Evolutionary conservation across 2,329 filamentous ascomycete species (phyloP).

Genomic region (Xylariaceae sp.): DNA sequence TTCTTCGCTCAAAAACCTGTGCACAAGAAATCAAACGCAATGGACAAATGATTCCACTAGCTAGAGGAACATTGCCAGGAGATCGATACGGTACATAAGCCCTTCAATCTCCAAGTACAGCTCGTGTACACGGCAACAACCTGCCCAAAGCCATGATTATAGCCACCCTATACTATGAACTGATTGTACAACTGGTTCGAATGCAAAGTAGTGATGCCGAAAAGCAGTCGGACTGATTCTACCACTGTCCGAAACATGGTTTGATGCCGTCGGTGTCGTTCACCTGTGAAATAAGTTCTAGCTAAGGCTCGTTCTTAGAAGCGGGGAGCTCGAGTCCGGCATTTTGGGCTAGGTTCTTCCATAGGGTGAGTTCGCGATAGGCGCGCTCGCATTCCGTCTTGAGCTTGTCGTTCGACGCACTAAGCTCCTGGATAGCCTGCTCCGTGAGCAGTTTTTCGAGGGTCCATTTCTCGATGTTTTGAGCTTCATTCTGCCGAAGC

Average conservation of each 20-base stretch:
- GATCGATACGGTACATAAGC: neutral
- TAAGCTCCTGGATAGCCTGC: conserved; percentile 83
- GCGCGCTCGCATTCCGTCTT: conserved; percentile 74
- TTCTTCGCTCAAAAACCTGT: conserved; percentile 10
- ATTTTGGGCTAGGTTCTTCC: conserved; percentile 64
- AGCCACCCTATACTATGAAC: conserved; percentile 12
- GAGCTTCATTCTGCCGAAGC: conserved; percentile 86
- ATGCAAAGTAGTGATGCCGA: neutral
- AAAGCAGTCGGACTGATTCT: neutral
- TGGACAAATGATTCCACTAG: conserved; percentile 10
- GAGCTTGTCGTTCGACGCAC: conserved; percentile 78
- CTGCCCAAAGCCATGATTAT: conserved; percentile 6
- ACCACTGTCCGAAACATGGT: too few species aligned
- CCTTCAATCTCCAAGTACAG: conserved; percentile 1
- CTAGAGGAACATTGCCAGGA: conserved; percentile 1
- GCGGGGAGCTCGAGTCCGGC: conserved; percentile 49
- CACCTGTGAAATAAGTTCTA: neutral
- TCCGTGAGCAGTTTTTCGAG: conserved; percentile 85
- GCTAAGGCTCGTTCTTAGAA: conserved; percentile 36
- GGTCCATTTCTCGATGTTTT: conserved; percentile 93
- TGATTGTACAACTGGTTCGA: conserved; percentile 10
- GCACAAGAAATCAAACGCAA: conserved; percentile 10
- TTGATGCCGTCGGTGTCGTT: neutral
- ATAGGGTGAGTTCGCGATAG: conserved; percentile 71
- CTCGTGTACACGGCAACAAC: neutral